These are phyloP conservation scores for Chrysoporthe cubensis DNA, from an alignment of 2,329 filamentous ascomycete genomes.

Conservation along the genomic window DNA sequence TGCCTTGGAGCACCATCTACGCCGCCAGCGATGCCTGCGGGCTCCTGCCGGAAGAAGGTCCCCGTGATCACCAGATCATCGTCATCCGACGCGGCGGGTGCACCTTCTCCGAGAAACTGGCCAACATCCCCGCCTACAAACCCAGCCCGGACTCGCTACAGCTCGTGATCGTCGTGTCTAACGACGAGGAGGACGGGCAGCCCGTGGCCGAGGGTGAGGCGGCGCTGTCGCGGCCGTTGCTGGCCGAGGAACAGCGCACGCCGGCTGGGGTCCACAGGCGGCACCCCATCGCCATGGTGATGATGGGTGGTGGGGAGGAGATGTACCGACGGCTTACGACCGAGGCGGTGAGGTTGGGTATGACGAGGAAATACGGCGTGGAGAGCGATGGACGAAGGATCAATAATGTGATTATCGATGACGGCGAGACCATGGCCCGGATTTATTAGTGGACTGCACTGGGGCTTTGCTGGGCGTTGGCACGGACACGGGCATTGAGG, in stretches of 20 bases:
- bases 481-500: background rate
- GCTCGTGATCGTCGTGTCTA: conserved; percentile 78
- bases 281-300: conserved; percentile 79
- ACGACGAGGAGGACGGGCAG: conserved; percentile 50
- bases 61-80: conserved; percentile 72
- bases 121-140: conserved; percentile 79
- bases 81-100: conserved; percentile 83
- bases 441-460: background rate
- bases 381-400: conserved; percentile 81
- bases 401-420: conserved; percentile 72
- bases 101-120: conserved; percentile 80
- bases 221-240: conserved; percentile 61
- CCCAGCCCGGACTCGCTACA: conserved; percentile 67
- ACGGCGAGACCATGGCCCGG: conserved; percentile 35
- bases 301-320: conserved; percentile 74
- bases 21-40: conserved; percentile 72
- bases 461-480: background rate
- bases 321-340: conserved; percentile 64
- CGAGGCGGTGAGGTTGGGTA: conserved; percentile 68
- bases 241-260: conserved; percentile 76
- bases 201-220: conserved; percentile 36
- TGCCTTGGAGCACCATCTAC: conserved; percentile 73
- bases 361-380: conserved; percentile 79
- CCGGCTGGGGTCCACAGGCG: conserved; percentile 69
- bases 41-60: conserved; percentile 54